phyloP scores from a whole-genome alignment of 2,329 filamentous ascomycete genomes.

The Emergomyces africanus region DNA sequence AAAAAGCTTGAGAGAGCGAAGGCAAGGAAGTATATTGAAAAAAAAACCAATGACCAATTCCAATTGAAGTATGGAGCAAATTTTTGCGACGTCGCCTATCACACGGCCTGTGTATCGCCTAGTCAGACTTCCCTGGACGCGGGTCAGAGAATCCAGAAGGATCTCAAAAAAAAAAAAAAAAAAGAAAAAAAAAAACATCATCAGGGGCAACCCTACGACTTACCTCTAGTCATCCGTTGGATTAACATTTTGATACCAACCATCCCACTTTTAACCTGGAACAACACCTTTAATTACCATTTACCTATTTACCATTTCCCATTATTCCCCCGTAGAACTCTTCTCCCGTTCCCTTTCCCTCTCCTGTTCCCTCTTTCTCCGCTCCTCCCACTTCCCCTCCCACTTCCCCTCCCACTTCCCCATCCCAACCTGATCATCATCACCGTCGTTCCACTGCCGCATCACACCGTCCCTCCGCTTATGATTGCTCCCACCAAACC shows the following conservation, averaged over 20 bases:
- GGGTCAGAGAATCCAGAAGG: neutral
- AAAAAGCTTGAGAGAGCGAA: too few relatives aligned
- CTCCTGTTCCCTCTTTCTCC: neutral
- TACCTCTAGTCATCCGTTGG: too few relatives aligned
- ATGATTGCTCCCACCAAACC: neutral
- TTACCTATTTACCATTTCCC: too few relatives aligned
- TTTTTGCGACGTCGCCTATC: neutral
- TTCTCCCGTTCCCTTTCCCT: neutral
- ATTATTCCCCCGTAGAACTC: neutral
- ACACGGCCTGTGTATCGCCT: too few relatives aligned
- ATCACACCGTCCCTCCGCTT: neutral
- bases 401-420: slow-evolving; percentile 2
- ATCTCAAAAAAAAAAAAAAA: neutral
- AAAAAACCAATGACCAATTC: too few relatives aligned
- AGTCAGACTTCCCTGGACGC: too few relatives aligned
- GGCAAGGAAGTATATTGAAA: too few relatives aligned
- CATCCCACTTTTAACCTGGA: too few relatives aligned
- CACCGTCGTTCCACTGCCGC: neutral
- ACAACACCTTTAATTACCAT: too few relatives aligned
- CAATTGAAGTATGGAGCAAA: neutral
- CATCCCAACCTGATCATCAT: neutral
- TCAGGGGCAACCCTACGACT: too few relatives aligned
- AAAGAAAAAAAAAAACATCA: neutral
- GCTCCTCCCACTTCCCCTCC: slow-evolving; percentile 2
- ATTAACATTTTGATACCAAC: too few relatives aligned